Percentiles rank a stretch among this genome's conserved stretches.
phyloP scores from a whole-genome alignment of 208 protist species.

The Leishmania amazonensis region DNA sequence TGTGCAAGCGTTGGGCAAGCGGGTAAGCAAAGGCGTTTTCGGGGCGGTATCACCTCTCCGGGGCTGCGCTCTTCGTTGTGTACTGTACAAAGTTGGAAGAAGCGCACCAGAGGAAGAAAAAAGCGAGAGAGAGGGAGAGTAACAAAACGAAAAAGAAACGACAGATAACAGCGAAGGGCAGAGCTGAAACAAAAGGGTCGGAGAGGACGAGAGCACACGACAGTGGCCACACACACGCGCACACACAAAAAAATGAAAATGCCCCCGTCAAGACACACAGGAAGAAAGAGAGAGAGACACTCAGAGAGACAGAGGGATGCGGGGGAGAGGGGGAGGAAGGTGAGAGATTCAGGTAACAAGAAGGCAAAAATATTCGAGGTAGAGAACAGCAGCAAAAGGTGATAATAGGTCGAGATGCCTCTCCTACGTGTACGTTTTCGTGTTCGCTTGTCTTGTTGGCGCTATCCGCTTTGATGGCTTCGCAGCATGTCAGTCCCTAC shows the following conservation, averaged over 20 bases:
- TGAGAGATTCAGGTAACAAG: background rate
- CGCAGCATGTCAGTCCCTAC: background rate
- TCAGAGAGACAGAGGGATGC: background rate
- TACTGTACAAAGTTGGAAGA: background rate
- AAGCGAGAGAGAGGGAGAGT: background rate
- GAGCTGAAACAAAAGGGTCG: background rate
- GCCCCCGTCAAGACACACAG: too few relatives aligned
- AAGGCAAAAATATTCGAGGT: background rate
- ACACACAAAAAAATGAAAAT: background rate
- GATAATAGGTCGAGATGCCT: background rate
- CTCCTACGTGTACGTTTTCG: background rate
- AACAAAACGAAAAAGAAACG: background rate
- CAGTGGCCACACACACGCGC: background rate
- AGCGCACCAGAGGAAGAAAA: background rate
- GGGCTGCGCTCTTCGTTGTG: background rate
- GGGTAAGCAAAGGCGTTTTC: background rate
- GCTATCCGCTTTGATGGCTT: background rate
- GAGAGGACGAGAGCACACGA: background rate
- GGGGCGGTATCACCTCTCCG: too few relatives aligned
- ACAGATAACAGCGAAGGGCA: background rate
- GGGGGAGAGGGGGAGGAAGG: background rate
- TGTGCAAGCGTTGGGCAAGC: background rate
- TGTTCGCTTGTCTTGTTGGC: background rate
- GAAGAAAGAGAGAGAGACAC: background rate
- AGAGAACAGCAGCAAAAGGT: background rate